phyloP scores from a whole-genome alignment of 2,329 filamentous ascomycete genomes.

The Trichoderma sp. region DNA sequence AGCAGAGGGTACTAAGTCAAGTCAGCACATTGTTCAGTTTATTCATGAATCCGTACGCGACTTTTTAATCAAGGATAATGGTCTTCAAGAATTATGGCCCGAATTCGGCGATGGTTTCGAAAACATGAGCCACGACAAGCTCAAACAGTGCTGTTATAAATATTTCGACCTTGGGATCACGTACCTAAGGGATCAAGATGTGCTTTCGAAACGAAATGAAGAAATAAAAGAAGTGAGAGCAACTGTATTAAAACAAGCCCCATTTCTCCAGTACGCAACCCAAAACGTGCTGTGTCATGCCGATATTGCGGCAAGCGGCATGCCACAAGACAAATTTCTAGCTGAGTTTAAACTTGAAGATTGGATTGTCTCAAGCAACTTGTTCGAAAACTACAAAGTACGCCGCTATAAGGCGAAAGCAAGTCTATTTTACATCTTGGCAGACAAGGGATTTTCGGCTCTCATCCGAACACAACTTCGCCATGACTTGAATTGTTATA shows the following conservation, averaged over 20 bases:
- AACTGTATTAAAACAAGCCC: background rate
- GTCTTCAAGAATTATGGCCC: constrained; percentile 32
- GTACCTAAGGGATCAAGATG: too few species aligned
- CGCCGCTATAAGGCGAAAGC: background rate
- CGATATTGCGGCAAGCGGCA: constrained; percentile 1
- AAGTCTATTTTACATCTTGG: background rate
- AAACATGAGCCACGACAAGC: constrained; percentile 1
- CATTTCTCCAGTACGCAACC: constrained; percentile 20
- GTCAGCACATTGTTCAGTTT: constrained; percentile 36
- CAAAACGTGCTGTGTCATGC: constrained; percentile 17
- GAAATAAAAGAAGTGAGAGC: background rate
- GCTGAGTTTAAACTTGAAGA: background rate
- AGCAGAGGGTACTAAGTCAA: constrained; percentile 43
- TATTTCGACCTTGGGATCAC: background rate
- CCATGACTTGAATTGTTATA: background rate
- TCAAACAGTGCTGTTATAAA: constrained; percentile 8
- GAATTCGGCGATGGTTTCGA: background rate
- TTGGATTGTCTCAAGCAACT: background rate
- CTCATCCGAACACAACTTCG: background rate
- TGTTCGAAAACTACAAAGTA: background rate
- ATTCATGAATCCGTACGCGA: constrained; percentile 57
- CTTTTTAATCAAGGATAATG: constrained; percentile 46
- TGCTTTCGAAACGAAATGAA: background rate
- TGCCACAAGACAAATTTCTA: background rate
- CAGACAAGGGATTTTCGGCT: background rate